Conservation (phyloP, 371 early-diverging fungal species). For the Umbelopsis sp. region DNA sequence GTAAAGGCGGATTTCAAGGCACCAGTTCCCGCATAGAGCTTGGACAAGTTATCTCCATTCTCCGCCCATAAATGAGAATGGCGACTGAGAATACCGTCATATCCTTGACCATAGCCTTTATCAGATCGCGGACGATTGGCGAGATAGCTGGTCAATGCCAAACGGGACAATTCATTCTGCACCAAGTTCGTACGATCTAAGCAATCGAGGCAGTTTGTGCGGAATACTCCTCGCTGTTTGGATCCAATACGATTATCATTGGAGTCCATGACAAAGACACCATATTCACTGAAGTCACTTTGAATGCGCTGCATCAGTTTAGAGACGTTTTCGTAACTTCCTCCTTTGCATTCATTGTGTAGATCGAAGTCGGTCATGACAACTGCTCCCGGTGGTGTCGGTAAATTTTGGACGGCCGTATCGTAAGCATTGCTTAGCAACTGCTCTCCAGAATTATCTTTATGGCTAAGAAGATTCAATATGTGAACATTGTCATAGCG, state of each 20-base stretch:
- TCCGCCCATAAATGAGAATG: constrained; percentile 90
- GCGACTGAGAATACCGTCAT: constrained; percentile 35
- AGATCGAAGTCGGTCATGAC: constrained; percentile 82
- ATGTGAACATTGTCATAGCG: constrained; percentile 79
- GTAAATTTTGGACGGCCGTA: constrained; percentile 53
- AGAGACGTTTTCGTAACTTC: constrained; percentile 77
- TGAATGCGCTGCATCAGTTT: constrained; percentile 56
- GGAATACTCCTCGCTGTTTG: constrained; percentile 80
- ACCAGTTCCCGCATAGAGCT: constrained; percentile 98
- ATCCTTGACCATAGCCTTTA: constrained; percentile 20
- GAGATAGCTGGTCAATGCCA: constrained; percentile 43
- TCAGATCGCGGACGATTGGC: constrained; percentile 18
- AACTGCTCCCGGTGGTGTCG: constrained; percentile 29
- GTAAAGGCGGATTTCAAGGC: constrained; percentile 95
- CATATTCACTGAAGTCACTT: constrained; percentile 52
- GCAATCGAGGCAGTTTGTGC: constrained; percentile 99
- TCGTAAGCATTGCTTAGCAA: constrained; percentile 73
- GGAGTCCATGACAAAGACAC: constrained; percentile 71
- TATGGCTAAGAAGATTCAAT: constrained; percentile 81
- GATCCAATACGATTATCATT: constrained; percentile 57
- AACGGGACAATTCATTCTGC: constrained; percentile 62
- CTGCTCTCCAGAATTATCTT: constrained; percentile 70
- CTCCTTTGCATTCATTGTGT: constrained; percentile 79
- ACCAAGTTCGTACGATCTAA: constrained; percentile 88
- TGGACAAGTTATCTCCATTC: constrained; percentile 94